Conservation (phyloP, 2,329 filamentous ascomycete genomes). For the Truncatella angustata region DNA sequence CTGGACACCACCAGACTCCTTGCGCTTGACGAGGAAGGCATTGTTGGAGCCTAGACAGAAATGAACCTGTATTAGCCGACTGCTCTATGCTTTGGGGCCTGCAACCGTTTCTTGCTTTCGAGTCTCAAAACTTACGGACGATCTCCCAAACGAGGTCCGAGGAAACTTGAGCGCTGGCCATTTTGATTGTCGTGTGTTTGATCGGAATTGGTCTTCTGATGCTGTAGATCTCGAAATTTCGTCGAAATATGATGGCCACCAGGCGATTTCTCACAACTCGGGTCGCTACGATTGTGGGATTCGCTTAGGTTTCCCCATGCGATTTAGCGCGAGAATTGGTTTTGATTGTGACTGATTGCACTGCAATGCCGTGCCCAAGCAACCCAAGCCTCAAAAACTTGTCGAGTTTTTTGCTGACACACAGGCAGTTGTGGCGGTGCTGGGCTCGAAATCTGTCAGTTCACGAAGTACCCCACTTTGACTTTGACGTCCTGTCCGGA, state of each 20-base stretch:
- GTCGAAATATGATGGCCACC: slow-evolving; percentile 5
- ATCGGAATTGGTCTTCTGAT: slow-evolving; percentile 15
- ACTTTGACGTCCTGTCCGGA: no score
- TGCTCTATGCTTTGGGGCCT: no score
- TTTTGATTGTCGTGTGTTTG: slow-evolving; percentile 49
- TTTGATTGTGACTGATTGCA: slow-evolving; percentile 1
- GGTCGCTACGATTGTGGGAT: slow-evolving; percentile 4
- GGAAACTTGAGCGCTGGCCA: slow-evolving; percentile 70
- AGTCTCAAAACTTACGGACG: slow-evolving; percentile 68
- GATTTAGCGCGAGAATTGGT: not conserved
- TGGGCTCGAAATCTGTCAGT: no score
- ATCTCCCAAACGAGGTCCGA: slow-evolving; percentile 93
- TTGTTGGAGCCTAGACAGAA: slow-evolving; percentile 71
- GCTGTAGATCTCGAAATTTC: not conserved
- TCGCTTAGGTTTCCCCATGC: slow-evolving; percentile 10
- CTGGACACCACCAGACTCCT: slow-evolving; percentile 72
- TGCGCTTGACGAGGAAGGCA: slow-evolving; percentile 89
- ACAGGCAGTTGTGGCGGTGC: no score
- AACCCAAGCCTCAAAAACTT: not conserved
- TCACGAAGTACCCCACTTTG: no score
- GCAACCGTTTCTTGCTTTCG: no score
- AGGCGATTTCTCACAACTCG: slow-evolving; percentile 6
- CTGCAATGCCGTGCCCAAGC: not conserved
- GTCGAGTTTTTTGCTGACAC: no score
- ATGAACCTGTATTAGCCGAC: no score